A percentile compares a stretch with the other conserved stretches of the same genome.
These are phyloP conservation scores for Kurtzmaniella quercitrusa DNA, from an alignment of 1,139 yeast genomes.

Conservation along the genomic window DNA sequence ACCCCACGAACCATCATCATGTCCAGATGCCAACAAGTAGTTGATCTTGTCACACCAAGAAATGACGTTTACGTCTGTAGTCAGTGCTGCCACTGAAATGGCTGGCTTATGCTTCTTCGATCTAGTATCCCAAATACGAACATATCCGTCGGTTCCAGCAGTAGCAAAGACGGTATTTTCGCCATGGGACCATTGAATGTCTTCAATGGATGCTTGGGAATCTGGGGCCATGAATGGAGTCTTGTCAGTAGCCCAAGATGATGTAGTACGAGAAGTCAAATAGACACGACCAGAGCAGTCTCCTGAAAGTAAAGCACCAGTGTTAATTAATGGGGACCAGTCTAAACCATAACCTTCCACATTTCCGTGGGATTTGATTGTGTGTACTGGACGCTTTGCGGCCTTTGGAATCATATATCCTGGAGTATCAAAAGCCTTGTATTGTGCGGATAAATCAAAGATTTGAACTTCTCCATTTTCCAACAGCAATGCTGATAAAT, in stretches of 20 bases:
- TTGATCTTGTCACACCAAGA: constrained; percentile 92
- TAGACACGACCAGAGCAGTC: constrained; percentile 82
- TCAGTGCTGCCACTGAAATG: constrained; percentile 77
- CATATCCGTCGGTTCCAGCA: constrained; percentile 87
- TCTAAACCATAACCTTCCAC: constrained; percentile 97
- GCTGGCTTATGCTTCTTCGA: constrained; percentile 91
- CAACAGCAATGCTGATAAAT: constrained; percentile 81
- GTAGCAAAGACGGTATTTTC: constrained; percentile 93
- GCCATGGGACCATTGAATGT: constrained; percentile 92
- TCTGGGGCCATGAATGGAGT: constrained; percentile 58
- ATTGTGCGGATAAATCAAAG: constrained; percentile 74
- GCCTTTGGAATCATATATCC: constrained; percentile 78
- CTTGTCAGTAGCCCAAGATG: constrained; percentile 84
- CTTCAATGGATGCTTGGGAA: constrained; percentile 81
- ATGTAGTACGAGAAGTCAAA: constrained; percentile 70
- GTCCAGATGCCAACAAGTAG: constrained; percentile 89
- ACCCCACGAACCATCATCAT: constrained; percentile 96
- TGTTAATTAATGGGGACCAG: constrained; percentile 84
- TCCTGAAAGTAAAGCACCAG: constrained; percentile 85
- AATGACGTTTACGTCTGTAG: constrained; percentile 86
- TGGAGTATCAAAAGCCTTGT: constrained; percentile 82
- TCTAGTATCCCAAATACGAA: constrained; percentile 96
- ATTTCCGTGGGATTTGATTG: constrained; percentile 85
- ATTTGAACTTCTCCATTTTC: constrained; percentile 89
- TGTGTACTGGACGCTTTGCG: constrained; percentile 77